These are phyloP conservation scores for Gamsiella multidivaricata DNA, from an alignment of 192 early-diverging fungal genomes.

Conservation along the genomic window DNA sequence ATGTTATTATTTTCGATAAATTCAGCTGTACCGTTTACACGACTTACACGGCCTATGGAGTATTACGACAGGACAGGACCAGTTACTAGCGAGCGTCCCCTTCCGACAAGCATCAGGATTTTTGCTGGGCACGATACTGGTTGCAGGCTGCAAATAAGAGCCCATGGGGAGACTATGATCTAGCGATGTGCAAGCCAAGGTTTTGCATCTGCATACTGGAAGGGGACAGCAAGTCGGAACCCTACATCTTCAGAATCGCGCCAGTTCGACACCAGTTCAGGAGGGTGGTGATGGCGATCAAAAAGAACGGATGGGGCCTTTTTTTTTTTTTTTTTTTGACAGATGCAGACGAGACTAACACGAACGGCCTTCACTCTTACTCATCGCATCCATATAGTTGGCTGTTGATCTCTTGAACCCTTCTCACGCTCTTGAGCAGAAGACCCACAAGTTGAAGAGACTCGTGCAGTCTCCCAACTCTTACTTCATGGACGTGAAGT, in stretches of 20 bases:
- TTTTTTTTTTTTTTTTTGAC: no score
- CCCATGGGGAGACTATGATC: conserved; percentile 42
- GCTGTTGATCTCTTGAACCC: conserved; percentile 96
- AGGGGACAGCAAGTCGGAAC: no score
- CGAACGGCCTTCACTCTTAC: conserved; percentile 4
- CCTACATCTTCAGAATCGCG: neutral
- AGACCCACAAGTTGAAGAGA: conserved; percentile 96
- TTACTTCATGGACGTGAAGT: conserved; percentile 99
- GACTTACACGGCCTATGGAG: no score
- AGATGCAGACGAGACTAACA: conserved; percentile 26
- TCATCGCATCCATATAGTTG: conserved; percentile 66
- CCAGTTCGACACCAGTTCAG: no score
- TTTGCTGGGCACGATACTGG: neutral
- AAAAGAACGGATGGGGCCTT: no score
- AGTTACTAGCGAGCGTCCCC: no score
- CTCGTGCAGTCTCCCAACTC: conserved; percentile 96
- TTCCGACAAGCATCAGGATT: no score
- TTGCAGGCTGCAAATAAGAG: neutral
- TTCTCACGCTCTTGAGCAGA: conserved; percentile 79
- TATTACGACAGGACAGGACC: no score
- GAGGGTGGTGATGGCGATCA: no score
- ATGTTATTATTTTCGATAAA: neutral
- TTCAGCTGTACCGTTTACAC: no score
- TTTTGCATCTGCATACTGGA: no score
- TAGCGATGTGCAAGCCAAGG: neutral